Evolutionary conservation across 1,139 yeast genomes (phyloP), one percentile per base, ranked within the genome.

Genomic region (Wickerhamomyces sp.): DNA sequence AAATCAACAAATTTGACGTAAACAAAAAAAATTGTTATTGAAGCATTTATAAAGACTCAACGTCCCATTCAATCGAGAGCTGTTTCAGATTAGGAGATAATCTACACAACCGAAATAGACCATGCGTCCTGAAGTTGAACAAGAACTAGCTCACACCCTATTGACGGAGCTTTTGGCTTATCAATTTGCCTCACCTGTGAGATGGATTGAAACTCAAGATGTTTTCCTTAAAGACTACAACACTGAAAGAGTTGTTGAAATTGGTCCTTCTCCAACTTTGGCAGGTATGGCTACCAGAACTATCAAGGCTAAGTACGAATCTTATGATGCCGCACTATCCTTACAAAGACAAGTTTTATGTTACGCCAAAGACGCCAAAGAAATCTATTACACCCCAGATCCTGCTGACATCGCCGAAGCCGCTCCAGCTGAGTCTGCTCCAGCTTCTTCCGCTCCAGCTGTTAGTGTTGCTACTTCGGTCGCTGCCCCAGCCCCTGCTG

Each of bases 151-250:
- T 56, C 98, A 93, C 67, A 84, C 90, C 54, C 78, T 93, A 58
- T 78, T 93, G 66, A 90, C 97, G 27, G 99, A 93, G 78, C 81
- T 93, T 60, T 78, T 93, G 71, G 98, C 99, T 43, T 93, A 91
- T 72, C 99, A 93, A 71, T 93, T 93, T 65, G 99, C 99, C 40
- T 91, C 98, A 53, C 99, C 99, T 41, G 99, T 93, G 56, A 84
- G 98, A 78, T 93, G 99, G 98, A 94, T 93, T 67, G 99, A 93
- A 69, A 93, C 99, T 52, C 99, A 93, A 71, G 99, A 93, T 75
- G 98, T 91, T 49, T 87, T 93, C 66, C 81, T 93, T 66, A 86
- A 88, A 66, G 94, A 90, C 59, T 87, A 81, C 78, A 90, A 91
- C 69, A 87, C 98, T 52, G 99, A 93, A 73, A 79, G 99, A 63